Conservation (phyloP, 805 yeast species). For the Yamadazyma tumulicola region DNA sequence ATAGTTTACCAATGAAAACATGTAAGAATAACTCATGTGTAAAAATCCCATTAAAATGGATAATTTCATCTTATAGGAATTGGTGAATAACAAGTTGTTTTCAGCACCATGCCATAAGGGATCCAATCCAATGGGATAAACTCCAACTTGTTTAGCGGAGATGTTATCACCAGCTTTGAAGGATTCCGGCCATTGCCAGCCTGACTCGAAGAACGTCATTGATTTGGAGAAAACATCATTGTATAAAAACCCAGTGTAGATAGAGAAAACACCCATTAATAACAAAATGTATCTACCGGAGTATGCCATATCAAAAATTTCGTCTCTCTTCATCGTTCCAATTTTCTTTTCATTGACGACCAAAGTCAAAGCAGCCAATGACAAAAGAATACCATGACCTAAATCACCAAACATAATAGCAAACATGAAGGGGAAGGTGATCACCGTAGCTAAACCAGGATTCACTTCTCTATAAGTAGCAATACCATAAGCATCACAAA, state of each 20-base stretch:
- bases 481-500: constrained; percentile 93
- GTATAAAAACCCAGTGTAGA: constrained; percentile 92
- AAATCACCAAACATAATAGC: constrained; percentile 99
- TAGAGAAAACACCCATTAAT: constrained; percentile 91
- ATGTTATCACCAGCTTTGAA: constrained; percentile 69
- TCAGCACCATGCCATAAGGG: constrained; percentile 98
- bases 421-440: constrained; percentile 97
- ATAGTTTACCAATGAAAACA: constrained; percentile 82
- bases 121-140: constrained; percentile 84
- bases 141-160: constrained; percentile 62
- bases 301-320: constrained; percentile 94
- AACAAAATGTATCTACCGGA: constrained; percentile 87
- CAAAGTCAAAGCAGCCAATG: constrained; percentile 65
- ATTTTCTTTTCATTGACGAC: constrained; percentile 74
- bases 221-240: constrained; percentile 92
- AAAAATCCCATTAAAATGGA: constrained; percentile 91
- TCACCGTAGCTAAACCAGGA: constrained; percentile 91
- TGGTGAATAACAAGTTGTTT: constrained; percentile 82
- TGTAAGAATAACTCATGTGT: constrained; percentile 89
- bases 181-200: constrained; percentile 89
- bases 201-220: constrained; percentile 80
- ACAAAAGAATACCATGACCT: constrained; percentile 89
- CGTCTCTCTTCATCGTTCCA: constrained; percentile 72
- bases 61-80: constrained; percentile 96
- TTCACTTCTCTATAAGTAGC: constrained; percentile 93